Conservation (phyloP, 2,329 filamentous ascomycete genomes). For the Leptographium flavum region DNA sequence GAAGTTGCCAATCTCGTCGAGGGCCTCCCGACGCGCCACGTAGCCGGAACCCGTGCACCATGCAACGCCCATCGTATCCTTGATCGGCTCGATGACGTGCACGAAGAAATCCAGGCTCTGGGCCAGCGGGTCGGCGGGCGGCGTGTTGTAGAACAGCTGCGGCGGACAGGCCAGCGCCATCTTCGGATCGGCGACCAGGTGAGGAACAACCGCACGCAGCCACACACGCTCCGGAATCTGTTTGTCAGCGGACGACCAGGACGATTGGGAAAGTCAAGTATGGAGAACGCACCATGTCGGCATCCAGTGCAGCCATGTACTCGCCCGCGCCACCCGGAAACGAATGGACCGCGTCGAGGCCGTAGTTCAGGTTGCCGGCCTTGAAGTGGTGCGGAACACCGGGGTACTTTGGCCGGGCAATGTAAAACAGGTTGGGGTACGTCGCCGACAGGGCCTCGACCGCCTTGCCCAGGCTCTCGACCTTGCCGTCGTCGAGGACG, state of each 20-base stretch:
- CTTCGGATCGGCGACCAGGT: constrained; percentile 38
- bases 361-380: constrained; percentile 50
- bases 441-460: constrained; percentile 22
- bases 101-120: constrained; percentile 45
- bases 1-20: constrained; percentile 47
- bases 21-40: constrained; percentile 38
- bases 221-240: constrained; percentile 42
- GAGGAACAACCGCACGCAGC: constrained; percentile 42
- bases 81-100: constrained; percentile 33
- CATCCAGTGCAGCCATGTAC: constrained; percentile 48
- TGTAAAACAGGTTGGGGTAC: constrained; percentile 37
- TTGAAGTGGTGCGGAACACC: constrained; percentile 44
- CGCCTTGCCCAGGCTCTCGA: constrained; percentile 21
- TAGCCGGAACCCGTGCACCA: constrained; percentile 52
- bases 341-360: constrained; percentile 32
- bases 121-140: constrained; percentile 39
- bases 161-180: constrained; percentile 43
- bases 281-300: constrained; percentile 37
- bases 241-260: not conserved
- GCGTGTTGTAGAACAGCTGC: constrained; percentile 49
- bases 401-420: constrained; percentile 32
- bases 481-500: constrained; percentile 41
- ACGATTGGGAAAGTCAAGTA: too few relatives aligned
- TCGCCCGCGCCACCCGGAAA: constrained; percentile 39
- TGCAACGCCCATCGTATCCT: constrained; percentile 34